Base-by-base conservation (phyloP, 495 filamentous ascomycete species). In the Chlorociboria aeruginascens region DNA sequence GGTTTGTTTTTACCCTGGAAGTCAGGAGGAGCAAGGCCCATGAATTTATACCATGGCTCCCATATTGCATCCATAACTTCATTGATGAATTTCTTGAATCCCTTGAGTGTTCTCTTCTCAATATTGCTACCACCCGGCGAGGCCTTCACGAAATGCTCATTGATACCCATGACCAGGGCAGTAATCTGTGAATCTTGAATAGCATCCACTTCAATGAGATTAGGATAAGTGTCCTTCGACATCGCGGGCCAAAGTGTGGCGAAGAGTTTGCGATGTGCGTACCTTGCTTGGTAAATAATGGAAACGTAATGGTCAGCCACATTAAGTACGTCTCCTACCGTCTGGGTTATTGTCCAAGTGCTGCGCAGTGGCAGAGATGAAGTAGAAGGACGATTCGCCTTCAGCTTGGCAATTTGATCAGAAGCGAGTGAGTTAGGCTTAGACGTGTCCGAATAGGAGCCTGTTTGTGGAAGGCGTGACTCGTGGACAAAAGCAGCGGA, bases 121-220 rank as follows among this genome's bases (percentile, higher is more conserved):
- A 25, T 25, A 1, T 4, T 25, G 20, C 20, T 25, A 25, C 20
- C 20, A 4, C 20, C 20, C 4, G 4, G 20, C 20, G 20, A 25
- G 4, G 13, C 16, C 30, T 11, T 41, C 8, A 37, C 52, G 40
- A 48, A 56, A 6, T 32, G 7, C 9, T 43, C 28, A 34, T 56
- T 56, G 34, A 56, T 48, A 13, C 25, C 54, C 30, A 56, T 50
- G 39, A 35, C 35, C 12, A 52, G 33, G 3, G 36, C 42, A 33
- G 46, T 40, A 9, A 56, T 16, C 6, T 48, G 20, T 25, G 31
- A 40, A 13, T 44, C 33, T 13, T 38, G 25, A 12, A 57, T 11
- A 48, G 50, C 28, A 51, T 57, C 54, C 0, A 57, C 40, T 47
- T 53, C 46, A 11, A 57, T 33, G 10, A 53, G 9, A 42, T 57